Evolutionary conservation across 805 yeast species (phyloP), one percentile per base, ranked within the genome.

Genomic region (Jamesozyma jinghongensis): DNA sequence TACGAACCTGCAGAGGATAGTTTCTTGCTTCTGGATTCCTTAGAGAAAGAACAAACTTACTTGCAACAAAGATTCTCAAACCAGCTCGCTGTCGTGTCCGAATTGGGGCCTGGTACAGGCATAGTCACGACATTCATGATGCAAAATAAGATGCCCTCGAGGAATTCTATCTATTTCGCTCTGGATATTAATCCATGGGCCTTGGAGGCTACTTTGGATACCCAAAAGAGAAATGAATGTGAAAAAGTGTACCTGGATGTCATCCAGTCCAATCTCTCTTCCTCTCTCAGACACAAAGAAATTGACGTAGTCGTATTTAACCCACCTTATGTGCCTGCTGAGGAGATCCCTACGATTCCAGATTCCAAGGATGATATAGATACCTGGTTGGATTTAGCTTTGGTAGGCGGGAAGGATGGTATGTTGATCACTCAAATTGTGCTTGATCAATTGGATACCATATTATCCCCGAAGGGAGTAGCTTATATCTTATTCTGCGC

Each of bases 1-100:
- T 92, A 92, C 58, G 98, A 92, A 55, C 97, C 98, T 0, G 75
- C 94, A 0, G 98, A 92, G 53, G 98, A 92, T 65, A 76, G 95
- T 6, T 92, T 81, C 55, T 73, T 90, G 8, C 66, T 92, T 8
- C 62, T 92, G 34, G 98, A 92, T 57, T 69, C 81, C 13, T 67
- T 92, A 36, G 97, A 92, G 53, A 58, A 66, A 32, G 81, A 84
- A 38, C 59, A 56, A 35, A 50, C 46, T 1, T 67, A 50, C 29
- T 53, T 79, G 18, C 34, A 46, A 10, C 34, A 44, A 10, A 51
- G 48, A n/a, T 70, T 63, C 41, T 29, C 46, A 1, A 38, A 51
- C 18, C 43, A 44, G 16, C 32, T 57, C 1, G 84, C 92, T 0
- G 32, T 85, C 0, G 80, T 85, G 1, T 70, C 81, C 7, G 98